These are phyloP conservation scores for Ceratorhiza oryzae-sativae DNA, from an alignment of 1,284 basidiomycete species.

Conservation along the genomic window DNA sequence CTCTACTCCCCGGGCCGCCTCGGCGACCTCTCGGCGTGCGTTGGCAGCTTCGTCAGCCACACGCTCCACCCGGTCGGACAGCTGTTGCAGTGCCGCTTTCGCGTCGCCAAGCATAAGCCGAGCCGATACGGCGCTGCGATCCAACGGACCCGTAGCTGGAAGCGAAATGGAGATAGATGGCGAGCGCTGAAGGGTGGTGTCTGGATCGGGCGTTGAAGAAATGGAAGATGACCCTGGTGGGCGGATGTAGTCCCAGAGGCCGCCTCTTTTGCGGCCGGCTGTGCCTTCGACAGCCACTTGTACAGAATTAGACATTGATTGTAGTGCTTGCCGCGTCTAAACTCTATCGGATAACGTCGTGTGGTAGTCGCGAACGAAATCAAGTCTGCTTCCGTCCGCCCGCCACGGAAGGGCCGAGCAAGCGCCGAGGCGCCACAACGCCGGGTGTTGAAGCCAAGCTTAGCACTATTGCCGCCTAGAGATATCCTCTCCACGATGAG, in stretches of 20 bases:
- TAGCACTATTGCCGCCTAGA: no score
- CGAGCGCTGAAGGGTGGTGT: not conserved
- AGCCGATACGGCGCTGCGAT: conserved; percentile 24
- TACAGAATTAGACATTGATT: not conserved
- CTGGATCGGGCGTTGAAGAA: not conserved
- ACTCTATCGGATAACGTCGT: not conserved
- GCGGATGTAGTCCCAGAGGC: conserved; percentile 26
- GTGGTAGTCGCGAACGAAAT: not conserved
- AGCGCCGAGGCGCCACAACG: not conserved
- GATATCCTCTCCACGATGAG: no score
- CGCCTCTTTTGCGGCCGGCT: not conserved
- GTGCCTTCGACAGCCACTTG: no score
- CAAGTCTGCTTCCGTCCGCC: not conserved
- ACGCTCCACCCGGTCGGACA: conserved; percentile 31
- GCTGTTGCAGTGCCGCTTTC: conserved; percentile 22
- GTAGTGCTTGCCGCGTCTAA: not conserved
- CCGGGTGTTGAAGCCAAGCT: not conserved
- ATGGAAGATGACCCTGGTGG: not conserved
- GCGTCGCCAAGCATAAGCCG: conserved; percentile 32
- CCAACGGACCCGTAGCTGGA: conserved; percentile 15
- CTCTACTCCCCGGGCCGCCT: conserved; percentile 7
- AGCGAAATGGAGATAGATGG: not conserved
- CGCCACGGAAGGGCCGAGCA: not conserved
- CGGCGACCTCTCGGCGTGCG: conserved; percentile 19
- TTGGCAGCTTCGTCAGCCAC: conserved; percentile 8